Evolutionary conservation across 2,329 filamentous ascomycete species (phyloP).

Genomic region (Penicillium sp.): DNA sequence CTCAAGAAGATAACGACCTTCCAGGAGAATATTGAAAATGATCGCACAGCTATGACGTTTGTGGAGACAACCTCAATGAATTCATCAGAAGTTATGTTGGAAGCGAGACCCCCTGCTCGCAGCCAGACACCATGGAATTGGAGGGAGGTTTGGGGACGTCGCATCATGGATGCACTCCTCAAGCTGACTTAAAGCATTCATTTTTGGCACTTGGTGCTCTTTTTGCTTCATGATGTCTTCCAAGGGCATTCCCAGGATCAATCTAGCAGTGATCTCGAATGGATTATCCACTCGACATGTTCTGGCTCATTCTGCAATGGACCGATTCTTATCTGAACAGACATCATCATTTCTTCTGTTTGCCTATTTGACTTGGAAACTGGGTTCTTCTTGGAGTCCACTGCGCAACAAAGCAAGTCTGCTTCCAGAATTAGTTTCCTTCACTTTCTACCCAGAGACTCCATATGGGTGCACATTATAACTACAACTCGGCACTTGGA

Average conservation of each 20-base stretch:
- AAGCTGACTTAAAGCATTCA: not conserved
- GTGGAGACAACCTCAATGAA: slow-evolving; percentile 4
- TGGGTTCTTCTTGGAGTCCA: not conserved
- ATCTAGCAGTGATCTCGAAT: not conserved
- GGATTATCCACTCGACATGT: not conserved
- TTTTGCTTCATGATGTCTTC: not conserved
- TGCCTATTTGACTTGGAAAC: slow-evolving; percentile 1
- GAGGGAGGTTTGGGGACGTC: slow-evolving; percentile 17
- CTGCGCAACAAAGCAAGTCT: too few species aligned
- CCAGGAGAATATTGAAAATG: slow-evolving; percentile 17
- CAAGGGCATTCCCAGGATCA: not conserved
- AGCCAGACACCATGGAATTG: slow-evolving; percentile 19
- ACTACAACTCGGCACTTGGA: not conserved
- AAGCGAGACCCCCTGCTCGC: slow-evolving; percentile 12
- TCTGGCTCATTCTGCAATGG: not conserved
- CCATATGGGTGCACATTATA: not conserved
- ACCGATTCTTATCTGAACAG: not conserved
- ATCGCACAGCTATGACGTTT: slow-evolving; percentile 19
- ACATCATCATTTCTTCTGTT: slow-evolving; percentile 13
- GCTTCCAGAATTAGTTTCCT: not conserved
- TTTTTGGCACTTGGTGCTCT: not conserved
- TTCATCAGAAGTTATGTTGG: slow-evolving; percentile 10
- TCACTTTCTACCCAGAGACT: not conserved
- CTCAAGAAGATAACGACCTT: slow-evolving; percentile 21
- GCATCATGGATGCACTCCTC: not conserved